Evolutionary conservation across 2,329 filamentous ascomycete species (phyloP).

Genomic region (Penicillium olsonii): DNA sequence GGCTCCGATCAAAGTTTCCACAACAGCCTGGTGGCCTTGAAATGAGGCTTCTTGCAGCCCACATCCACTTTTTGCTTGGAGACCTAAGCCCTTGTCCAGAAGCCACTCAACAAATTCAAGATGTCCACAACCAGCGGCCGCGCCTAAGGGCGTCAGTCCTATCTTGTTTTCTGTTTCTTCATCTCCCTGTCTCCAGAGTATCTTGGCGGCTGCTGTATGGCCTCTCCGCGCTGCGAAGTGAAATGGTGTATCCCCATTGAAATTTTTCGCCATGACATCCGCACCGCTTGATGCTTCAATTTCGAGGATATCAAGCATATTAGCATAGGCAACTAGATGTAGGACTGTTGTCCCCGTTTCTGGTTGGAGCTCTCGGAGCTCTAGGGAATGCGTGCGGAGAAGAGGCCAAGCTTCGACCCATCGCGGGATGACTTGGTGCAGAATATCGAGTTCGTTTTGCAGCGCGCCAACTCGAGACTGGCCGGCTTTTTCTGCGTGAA

Average conservation of each 20-base stretch:
- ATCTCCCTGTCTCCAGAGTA: too few species aligned
- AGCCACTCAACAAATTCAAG: too few species aligned
- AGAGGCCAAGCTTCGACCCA: not conserved
- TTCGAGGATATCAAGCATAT: not conserved
- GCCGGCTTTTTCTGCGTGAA: slow-evolving; percentile 7
- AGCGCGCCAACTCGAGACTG: not conserved
- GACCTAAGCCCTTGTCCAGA: too few species aligned
- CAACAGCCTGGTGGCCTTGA: too few species aligned
- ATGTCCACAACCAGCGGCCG: too few species aligned
- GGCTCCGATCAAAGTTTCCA: too few species aligned
- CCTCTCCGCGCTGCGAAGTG: slow-evolving; percentile 3
- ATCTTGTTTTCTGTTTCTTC: too few species aligned
- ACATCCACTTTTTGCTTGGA: too few species aligned
- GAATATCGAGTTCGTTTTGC: not conserved
- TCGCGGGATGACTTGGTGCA: not conserved
- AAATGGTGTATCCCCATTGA: not conserved
- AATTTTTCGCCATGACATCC: not conserved
- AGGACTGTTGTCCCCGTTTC: not conserved
- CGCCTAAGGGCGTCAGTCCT: too few species aligned
- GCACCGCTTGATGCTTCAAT: not conserved
- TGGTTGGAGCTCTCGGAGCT: not conserved
- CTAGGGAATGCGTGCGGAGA: not conserved
- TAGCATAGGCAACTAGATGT: slow-evolving; percentile 4
- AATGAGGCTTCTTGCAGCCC: too few species aligned
- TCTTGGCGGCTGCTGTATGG: not conserved